Conservation (phyloP, 805 yeast genomes). For the Ogataea methylovora region DNA sequence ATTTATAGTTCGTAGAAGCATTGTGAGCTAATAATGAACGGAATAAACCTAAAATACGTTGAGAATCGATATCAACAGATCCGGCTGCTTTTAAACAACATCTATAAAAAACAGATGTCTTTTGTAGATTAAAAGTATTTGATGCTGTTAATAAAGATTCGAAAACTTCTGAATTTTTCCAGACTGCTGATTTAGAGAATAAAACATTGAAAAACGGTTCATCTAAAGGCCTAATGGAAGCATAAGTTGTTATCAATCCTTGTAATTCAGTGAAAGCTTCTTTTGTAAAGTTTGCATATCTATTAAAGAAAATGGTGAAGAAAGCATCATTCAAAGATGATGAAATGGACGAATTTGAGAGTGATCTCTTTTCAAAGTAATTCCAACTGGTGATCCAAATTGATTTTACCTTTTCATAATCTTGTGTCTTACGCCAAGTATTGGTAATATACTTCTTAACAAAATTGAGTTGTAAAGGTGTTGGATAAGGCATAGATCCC, state of each 20-base stretch:
- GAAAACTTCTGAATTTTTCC: slow-evolving; percentile 61
- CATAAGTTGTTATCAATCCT: slow-evolving; percentile 46
- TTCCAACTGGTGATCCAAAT: slow-evolving; percentile 57
- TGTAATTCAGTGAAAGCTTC: slow-evolving; percentile 52
- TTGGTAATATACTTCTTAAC: slow-evolving; percentile 58
- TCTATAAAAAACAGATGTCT: slow-evolving; percentile 66
- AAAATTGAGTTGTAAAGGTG: slow-evolving; percentile 64
- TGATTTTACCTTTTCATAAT: slow-evolving; percentile 47
- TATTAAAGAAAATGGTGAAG: slow-evolving; percentile 61
- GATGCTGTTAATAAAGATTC: slow-evolving; percentile 58
- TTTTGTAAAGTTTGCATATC: slow-evolving; percentile 40
- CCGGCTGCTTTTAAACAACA: slow-evolving; percentile 69
- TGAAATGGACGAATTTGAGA: slow-evolving; percentile 58
- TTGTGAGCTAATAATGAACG: slow-evolving; percentile 30
- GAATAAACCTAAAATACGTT: slow-evolving; percentile 38
- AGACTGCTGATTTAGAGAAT: slow-evolving; percentile 52
- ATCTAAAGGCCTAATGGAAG: slow-evolving; percentile 52
- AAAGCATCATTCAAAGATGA: slow-evolving; percentile 64
- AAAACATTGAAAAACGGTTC: slow-evolving; percentile 80
- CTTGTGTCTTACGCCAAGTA: slow-evolving; percentile 45
- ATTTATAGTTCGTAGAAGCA: slow-evolving; percentile 39
- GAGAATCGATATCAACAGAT: slow-evolving; percentile 38
- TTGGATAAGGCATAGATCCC: slow-evolving; percentile 61
- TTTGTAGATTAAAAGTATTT: slow-evolving; percentile 46
- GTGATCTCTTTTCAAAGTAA: slow-evolving; percentile 40